Conservation (phyloP, 2,329 filamentous ascomycete species). For the Zymoseptoria brevis region DNA sequence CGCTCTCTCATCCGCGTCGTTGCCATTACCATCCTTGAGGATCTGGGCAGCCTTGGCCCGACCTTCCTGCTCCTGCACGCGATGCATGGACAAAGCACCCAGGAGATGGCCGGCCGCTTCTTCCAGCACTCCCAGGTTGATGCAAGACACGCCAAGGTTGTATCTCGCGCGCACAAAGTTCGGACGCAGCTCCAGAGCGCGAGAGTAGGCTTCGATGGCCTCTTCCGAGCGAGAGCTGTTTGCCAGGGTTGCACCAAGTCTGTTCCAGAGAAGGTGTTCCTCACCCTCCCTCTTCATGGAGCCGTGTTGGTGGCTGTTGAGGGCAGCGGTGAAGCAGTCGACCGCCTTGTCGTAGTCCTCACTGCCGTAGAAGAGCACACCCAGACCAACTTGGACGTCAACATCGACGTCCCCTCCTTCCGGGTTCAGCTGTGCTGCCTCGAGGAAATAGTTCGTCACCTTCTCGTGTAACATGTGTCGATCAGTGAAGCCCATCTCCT, state of each 20-base stretch:
- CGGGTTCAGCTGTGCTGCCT: slow-evolving; percentile 83
- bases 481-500: slow-evolving; percentile 87
- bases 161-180: slow-evolving; percentile 97
- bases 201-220: slow-evolving; percentile 92
- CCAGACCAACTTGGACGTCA: slow-evolving; percentile 93
- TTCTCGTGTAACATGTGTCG: slow-evolving; percentile 81
- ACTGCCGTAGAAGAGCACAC: slow-evolving; percentile 93
- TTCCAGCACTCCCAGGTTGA: slow-evolving; percentile 91
- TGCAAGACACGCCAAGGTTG: slow-evolving; percentile 92
- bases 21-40: slow-evolving; percentile 49
- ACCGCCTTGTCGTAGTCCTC: slow-evolving; percentile 98
- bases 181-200: slow-evolving; percentile 77
- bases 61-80: slow-evolving; percentile 79
- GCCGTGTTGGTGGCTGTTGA: slow-evolving; percentile 77
- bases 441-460: slow-evolving; percentile 83
- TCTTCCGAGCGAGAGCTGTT: slow-evolving; percentile 92
- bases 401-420: slow-evolving; percentile 95
- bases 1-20: slow-evolving; percentile 57
- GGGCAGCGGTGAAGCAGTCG: slow-evolving; percentile 90
- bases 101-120: slow-evolving; percentile 90
- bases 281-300: slow-evolving; percentile 76
- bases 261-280: slow-evolving; percentile 93
- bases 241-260: slow-evolving; percentile 87
- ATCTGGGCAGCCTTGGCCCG: slow-evolving; percentile 77
- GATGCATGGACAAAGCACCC: slow-evolving; percentile 90